These are phyloP conservation scores for Paulownia fortunei DNA, from an alignment of 257 asterid genomes.

Conservation along the genomic window DNA sequence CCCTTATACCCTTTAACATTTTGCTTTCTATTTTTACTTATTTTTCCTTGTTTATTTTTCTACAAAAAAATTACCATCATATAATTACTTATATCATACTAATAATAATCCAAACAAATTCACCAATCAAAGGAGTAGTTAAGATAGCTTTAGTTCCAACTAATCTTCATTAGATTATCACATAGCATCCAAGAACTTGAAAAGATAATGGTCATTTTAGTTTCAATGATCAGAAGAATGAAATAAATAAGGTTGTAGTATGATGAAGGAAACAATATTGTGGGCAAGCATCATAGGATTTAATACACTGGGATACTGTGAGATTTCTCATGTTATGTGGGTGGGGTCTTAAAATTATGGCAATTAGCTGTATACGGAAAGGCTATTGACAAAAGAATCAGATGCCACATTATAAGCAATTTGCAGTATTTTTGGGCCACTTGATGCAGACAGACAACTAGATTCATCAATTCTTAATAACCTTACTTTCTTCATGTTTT, in stretches of 20 bases:
- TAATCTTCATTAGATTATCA: not conserved
- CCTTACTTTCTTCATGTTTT: constrained; percentile 8
- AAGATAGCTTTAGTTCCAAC: not conserved
- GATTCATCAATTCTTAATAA: not conserved
- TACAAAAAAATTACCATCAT: too few relatives aligned
- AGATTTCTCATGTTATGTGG: constrained; percentile 18
- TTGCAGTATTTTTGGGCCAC: constrained; percentile 23
- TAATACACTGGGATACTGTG: constrained; percentile 3
- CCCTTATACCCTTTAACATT: too few relatives aligned
- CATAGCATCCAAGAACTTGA: not conserved
- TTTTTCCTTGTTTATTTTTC: too few relatives aligned
- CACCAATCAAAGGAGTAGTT: not conserved
- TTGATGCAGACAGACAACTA: constrained; percentile 3
- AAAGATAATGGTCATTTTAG: not conserved
- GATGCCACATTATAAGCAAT: constrained; percentile 1
- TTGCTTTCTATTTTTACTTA: too few relatives aligned
- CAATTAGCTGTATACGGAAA: constrained; percentile 21
- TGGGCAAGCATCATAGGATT: constrained; percentile 3
- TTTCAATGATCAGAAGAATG: not conserved
- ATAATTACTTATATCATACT: too few relatives aligned
- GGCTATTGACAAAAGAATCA: not conserved
- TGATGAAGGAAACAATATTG: not conserved
- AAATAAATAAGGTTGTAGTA: not conserved
- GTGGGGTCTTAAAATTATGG: constrained; percentile 33
- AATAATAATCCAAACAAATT: too few relatives aligned